Evolutionary conservation across 768 basidiomycete genomes (phyloP).

Genomic region (Grammothele lineata): DNA sequence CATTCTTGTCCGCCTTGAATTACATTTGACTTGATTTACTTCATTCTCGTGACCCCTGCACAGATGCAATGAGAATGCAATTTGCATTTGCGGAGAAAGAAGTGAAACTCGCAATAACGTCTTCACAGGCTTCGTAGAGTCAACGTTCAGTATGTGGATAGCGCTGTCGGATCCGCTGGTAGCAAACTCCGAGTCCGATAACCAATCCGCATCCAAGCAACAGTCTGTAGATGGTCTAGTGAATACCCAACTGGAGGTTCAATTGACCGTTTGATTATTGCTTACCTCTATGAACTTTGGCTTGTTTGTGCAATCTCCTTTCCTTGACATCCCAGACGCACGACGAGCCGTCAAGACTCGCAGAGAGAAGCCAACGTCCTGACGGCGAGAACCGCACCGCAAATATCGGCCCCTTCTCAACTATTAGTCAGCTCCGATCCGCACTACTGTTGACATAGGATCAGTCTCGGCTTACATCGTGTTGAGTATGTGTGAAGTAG

Average conservation of each 20-base stretch:
- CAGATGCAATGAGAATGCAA: background rate
- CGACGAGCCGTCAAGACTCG: constrained; percentile 72
- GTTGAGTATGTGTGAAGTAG: constrained; percentile 60
- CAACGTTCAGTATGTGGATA: constrained; percentile 58
- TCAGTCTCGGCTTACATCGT: constrained; percentile 47
- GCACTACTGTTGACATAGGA: background rate
- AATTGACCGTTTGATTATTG: too few species aligned
- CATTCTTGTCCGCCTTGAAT: constrained; percentile 57
- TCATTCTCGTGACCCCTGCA: constrained; percentile 69
- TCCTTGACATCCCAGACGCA: constrained; percentile 75
- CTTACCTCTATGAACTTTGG: constrained; percentile 61
- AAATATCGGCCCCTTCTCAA: constrained; percentile 74
- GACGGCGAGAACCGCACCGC: constrained; percentile 71
- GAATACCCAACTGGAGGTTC: too few species aligned
- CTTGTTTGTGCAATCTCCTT: constrained; percentile 59
- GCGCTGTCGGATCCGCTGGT: constrained; percentile 68
- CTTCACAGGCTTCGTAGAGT: constrained; percentile 48
- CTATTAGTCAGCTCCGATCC: constrained; percentile 11
- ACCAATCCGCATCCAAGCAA: constrained; percentile 80
- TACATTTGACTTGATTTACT: constrained; percentile 74
- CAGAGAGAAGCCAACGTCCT: constrained; percentile 70
- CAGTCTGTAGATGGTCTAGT: too few species aligned
- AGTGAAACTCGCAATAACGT: constrained; percentile 56
- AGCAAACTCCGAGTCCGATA: constrained; percentile 65
- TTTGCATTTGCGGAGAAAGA: too few species aligned